These are phyloP conservation scores for Termitomyces sp. DNA, from an alignment of 768 basidiomycete species.

Conservation along the genomic window DNA sequence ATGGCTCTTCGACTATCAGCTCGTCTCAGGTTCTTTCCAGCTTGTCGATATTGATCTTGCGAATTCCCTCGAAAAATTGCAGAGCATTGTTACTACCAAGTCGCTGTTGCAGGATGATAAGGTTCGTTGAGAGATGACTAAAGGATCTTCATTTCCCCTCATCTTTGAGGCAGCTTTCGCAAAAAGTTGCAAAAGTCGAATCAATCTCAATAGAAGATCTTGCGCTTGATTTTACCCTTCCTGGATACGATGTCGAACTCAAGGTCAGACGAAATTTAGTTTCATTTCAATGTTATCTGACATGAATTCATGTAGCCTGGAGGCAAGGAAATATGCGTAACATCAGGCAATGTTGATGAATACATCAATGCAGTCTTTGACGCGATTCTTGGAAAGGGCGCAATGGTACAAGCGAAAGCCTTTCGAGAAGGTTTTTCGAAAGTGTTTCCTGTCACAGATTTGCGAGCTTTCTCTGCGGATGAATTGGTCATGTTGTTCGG, in stretches of 20 bases:
- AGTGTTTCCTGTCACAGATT: slow-evolving; percentile 89
- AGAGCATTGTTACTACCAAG: slow-evolving; percentile 53
- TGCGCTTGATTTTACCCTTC: slow-evolving; percentile 92
- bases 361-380: slow-evolving; percentile 88
- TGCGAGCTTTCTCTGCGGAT: slow-evolving; percentile 89
- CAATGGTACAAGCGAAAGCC: slow-evolving; percentile 74
- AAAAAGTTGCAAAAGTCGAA: slow-evolving; percentile 54
- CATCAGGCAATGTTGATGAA: slow-evolving; percentile 81
- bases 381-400: slow-evolving; percentile 79
- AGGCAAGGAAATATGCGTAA: slow-evolving; percentile 78
- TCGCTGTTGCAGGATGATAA: slow-evolving; percentile 43
- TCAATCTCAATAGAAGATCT: slow-evolving; percentile 78
- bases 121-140: slow-evolving; percentile 26
- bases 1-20: neutral
- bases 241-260: slow-evolving; percentile 92
- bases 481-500: slow-evolving; percentile 97
- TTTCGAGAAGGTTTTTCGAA: slow-evolving; percentile 95
- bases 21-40: slow-evolving; percentile 30
- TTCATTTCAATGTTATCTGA: neutral
- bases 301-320: slow-evolving; percentile 45
- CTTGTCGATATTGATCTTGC: slow-evolving; percentile 83
- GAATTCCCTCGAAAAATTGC: slow-evolving; percentile 77
- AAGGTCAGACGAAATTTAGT: slow-evolving; percentile 43
- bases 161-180: slow-evolving; percentile 33
- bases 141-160: neutral